Conservation (phyloP, 2,329 filamentous ascomycete species). For the Dothidotthia symphoricarpi region DNA sequence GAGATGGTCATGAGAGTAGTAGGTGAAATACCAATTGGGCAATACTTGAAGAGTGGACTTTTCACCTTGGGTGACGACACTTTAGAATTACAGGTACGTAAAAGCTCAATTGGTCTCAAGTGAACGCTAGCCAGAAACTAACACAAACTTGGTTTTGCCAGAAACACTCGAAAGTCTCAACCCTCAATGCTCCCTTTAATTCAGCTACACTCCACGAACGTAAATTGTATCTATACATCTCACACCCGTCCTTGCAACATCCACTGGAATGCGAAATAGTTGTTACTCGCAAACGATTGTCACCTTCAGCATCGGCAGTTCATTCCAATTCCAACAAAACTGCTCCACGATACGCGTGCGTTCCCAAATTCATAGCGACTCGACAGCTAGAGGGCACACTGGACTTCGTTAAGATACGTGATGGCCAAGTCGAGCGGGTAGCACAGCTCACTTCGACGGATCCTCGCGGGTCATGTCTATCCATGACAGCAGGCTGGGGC, state of each 20-base stretch:
- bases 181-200: slow-evolving; percentile 37
- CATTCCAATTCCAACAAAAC: slow-evolving; percentile 21
- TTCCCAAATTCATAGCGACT: slow-evolving; percentile 31
- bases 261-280: slow-evolving; percentile 41
- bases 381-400: slow-evolving; percentile 25
- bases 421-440: slow-evolving; percentile 35
- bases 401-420: slow-evolving; percentile 35
- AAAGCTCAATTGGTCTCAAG: too few relatives aligned
- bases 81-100: slow-evolving; percentile 17
- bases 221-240: slow-evolving; percentile 41
- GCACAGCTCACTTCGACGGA: slow-evolving; percentile 25
- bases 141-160: slow-evolving; percentile 5
- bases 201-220: slow-evolving; percentile 39
- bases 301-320: slow-evolving; percentile 28
- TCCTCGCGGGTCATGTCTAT: slow-evolving; percentile 22
- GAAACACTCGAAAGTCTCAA: slow-evolving; percentile 26
- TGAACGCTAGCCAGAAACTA: too few relatives aligned
- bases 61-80: slow-evolving; percentile 23
- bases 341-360: slow-evolving; percentile 36
- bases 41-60: slow-evolving; percentile 29
- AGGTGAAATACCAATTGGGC: slow-evolving; percentile 32
- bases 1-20: slow-evolving; percentile 41
- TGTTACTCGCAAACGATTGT: slow-evolving; percentile 37
- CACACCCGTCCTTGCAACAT: slow-evolving; percentile 31
- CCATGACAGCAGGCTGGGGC: slow-evolving; percentile 40